Evolutionary conservation across 148 eudicot species (phyloP).

Genomic region (Camellia japonica): DNA sequence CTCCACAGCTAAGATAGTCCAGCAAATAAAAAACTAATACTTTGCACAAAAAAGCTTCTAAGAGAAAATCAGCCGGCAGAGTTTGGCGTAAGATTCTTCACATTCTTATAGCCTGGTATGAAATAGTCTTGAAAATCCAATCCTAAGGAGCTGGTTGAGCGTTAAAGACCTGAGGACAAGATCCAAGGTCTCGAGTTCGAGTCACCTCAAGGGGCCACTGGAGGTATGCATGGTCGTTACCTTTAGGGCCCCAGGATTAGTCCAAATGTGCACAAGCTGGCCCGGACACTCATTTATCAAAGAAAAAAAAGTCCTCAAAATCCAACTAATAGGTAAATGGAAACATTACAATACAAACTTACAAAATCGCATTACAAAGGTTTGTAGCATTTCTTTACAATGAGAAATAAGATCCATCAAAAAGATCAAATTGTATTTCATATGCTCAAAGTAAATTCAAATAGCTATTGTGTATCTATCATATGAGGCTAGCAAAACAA

Average conservation of each 20-base stretch:
- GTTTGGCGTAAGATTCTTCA: not conserved
- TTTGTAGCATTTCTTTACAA: not conserved
- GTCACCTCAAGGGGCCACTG: too few species aligned
- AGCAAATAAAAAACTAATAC: not conserved
- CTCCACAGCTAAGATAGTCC: not conserved
- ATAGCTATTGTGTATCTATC: not conserved
- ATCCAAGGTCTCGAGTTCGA: too few species aligned
- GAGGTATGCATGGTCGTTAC: too few species aligned
- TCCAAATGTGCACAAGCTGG: not conserved
- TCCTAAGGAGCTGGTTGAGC: too few species aligned
- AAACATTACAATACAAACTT: not conserved
- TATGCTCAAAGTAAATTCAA: not conserved
- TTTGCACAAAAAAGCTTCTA: not conserved
- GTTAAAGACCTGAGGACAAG: too few species aligned
- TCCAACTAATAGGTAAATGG: not conserved
- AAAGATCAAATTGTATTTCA: not conserved
- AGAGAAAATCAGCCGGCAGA: not conserved
- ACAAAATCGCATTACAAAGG: not conserved
- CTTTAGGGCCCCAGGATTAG: too few species aligned
- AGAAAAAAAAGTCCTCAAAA: not conserved
- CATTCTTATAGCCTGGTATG: not conserved
- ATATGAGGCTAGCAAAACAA: not conserved
- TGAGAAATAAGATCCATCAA: not conserved
- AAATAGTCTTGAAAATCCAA: not conserved
- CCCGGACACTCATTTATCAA: too few species aligned